A percentile compares a stretch with the other conserved stretches of the same genome.
Evolutionary conservation across 257 asterid genomes (phyloP).

Genomic region (Salvia splendens): DNA sequence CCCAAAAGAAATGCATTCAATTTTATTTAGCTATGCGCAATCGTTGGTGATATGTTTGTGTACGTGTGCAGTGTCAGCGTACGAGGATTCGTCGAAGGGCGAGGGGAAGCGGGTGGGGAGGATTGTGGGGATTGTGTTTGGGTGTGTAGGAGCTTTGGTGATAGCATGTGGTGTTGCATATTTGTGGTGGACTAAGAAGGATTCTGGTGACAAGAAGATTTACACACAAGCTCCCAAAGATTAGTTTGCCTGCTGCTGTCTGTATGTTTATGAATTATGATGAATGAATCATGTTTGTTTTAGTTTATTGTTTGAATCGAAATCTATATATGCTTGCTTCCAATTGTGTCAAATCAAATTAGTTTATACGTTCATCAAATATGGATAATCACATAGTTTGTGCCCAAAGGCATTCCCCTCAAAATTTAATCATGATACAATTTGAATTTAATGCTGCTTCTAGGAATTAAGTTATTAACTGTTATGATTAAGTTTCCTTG

Average conservation of each 20-base stretch:
- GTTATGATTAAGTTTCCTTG: no score
- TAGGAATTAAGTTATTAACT: no score
- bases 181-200: constrained; percentile 45
- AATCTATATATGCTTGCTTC: no score
- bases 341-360: no score
- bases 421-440: no score
- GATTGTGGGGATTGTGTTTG: constrained; percentile 45
- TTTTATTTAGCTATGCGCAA: background rate
- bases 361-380: no score
- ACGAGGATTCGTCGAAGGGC: constrained; percentile 33
- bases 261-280: background rate
- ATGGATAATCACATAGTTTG: no score
- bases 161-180: constrained; percentile 41
- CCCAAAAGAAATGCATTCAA: no score
- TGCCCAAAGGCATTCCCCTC: no score
- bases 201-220: constrained; percentile 34
- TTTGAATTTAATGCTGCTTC: no score
- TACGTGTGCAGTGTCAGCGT: constrained; percentile 36
- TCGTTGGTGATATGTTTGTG: background rate
- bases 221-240: constrained; percentile 41
- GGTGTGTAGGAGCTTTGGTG: constrained; percentile 43
- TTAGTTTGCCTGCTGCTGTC: background rate
- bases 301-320: no score
- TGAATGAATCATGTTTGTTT: background rate
- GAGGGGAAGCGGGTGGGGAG: constrained; percentile 36